Percentiles rank a stretch among this genome's conserved stretches.
Conservation (phyloP, 257 asterid species). For the Gynochthodes officinalis region DNA sequence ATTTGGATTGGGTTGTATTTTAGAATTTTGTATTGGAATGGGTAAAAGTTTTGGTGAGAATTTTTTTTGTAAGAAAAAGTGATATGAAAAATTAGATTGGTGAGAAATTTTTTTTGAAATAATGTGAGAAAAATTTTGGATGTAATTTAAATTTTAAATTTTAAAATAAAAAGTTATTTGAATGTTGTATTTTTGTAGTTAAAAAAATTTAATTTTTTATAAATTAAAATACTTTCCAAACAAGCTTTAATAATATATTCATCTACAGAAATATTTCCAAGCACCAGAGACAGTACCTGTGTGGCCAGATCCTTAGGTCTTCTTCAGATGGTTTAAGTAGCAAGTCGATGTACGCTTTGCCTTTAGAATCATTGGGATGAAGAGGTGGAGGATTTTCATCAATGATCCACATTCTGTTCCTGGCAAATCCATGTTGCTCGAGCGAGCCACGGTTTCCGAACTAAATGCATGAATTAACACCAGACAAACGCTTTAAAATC, state of each 20-base stretch:
- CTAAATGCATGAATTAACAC: slow-evolving; percentile 25
- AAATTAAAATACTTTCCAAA: too few species aligned
- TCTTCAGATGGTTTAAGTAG: slow-evolving; percentile 69
- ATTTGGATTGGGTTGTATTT: too few species aligned
- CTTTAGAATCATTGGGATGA: slow-evolving; percentile 35
- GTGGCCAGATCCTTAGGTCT: slow-evolving; percentile 79
- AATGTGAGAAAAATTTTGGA: too few species aligned
- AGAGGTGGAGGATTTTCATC: slow-evolving; percentile 75
- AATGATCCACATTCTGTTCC: slow-evolving; percentile 67
- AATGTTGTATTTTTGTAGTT: too few species aligned
- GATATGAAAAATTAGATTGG: too few species aligned
- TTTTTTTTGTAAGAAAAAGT: too few species aligned
- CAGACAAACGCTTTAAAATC: not conserved
- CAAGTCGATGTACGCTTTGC: slow-evolving; percentile 53
- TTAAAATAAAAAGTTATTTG: too few species aligned
- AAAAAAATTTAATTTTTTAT: too few species aligned
- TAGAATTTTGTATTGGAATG: too few species aligned
- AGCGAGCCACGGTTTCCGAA: slow-evolving; percentile 76
- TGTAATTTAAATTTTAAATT: too few species aligned
- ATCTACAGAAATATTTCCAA: not conserved
- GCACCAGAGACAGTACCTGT: slow-evolving; percentile 39
- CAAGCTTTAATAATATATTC: not conserved
- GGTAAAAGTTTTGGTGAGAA: too few species aligned
- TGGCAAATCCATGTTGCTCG: slow-evolving; percentile 85
- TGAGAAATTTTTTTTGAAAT: too few species aligned